These are phyloP conservation scores for Karstenula rhodostoma DNA, from an alignment of 2,329 filamentous ascomycete species.

Conservation along the genomic window DNA sequence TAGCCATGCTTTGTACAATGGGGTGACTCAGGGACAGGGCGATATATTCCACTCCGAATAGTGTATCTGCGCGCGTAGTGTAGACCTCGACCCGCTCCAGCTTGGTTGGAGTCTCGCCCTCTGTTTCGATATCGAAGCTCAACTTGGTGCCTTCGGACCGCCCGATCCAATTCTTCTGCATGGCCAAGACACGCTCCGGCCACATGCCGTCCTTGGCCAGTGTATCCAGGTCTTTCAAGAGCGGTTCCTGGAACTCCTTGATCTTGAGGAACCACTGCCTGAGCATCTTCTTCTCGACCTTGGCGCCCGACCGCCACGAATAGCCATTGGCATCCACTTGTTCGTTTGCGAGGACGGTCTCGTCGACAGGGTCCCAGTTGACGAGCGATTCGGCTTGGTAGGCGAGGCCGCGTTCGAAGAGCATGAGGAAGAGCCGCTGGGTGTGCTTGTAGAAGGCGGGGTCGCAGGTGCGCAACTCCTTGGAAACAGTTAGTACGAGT, in stretches of 20 bases:
- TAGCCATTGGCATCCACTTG: conserved; percentile 87
- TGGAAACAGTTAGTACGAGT: conserved; percentile 25
- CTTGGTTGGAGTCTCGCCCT: conserved; percentile 39
- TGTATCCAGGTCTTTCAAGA: conserved; percentile 74
- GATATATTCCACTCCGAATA: conserved; percentile 87
- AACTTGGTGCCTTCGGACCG: conserved; percentile 77
- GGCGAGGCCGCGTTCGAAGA: conserved; percentile 77
- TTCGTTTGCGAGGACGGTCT: conserved; percentile 90
- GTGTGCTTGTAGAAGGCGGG: conserved; percentile 90
- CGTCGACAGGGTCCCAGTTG: conserved; percentile 90
- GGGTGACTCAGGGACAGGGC: conserved; percentile 79
- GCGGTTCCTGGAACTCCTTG: conserved; percentile 76
- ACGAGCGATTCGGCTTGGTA: conserved; percentile 85
- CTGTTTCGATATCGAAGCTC: conserved; percentile 69
- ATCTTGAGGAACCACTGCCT: conserved; percentile 93
- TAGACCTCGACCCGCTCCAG: conserved; percentile 72
- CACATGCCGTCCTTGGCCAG: conserved; percentile 71
- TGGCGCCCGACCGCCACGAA: conserved; percentile 87
- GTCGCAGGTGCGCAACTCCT: conserved; percentile 87
- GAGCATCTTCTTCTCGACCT: conserved; percentile 78
- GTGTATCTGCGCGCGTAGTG: conserved; percentile 84
- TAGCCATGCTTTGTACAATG: conserved; percentile 69
- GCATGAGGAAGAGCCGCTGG: conserved; percentile 81
- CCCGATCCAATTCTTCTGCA: conserved; percentile 90
- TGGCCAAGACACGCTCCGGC: conserved; percentile 82